phyloP scores from a whole-genome alignment of 257 asterid species.

The Nicotiana undulata region DNA sequence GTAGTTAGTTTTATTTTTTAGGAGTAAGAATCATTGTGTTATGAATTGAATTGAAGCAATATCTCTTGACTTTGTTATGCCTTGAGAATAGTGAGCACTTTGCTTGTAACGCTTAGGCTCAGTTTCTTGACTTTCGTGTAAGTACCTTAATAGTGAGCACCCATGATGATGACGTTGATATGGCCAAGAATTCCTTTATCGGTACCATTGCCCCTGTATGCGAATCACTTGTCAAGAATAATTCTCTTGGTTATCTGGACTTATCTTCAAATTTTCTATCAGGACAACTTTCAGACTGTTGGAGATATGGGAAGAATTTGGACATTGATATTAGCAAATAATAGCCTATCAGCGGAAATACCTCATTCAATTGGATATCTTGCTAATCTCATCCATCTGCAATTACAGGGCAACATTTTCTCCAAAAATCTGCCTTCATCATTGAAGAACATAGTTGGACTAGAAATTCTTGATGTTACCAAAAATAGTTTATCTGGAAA shows the following conservation, averaged over 20 bases:
- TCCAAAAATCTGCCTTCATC: not conserved
- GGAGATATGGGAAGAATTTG: not conserved
- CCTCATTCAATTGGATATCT: conserved; percentile 7
- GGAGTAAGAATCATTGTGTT: too few species aligned
- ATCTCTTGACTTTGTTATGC: too few species aligned
- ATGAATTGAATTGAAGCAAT: too few species aligned
- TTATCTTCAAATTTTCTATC: not conserved
- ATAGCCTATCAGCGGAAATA: not conserved
- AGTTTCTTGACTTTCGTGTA: too few species aligned
- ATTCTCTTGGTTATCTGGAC: not conserved
- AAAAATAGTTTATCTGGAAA: not conserved
- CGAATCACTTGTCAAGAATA: not conserved
- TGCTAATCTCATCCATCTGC: not conserved
- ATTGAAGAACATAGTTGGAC: not conserved
- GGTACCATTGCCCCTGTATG: not conserved
- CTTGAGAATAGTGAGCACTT: too few species aligned
- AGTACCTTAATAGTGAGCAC: too few species aligned
- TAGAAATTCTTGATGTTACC: not conserved
- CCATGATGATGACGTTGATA: too few species aligned
- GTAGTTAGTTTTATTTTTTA: too few species aligned
- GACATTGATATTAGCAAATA: not conserved
- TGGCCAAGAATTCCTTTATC: not conserved
- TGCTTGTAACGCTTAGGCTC: too few species aligned
- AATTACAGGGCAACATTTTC: not conserved
- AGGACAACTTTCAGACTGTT: conserved; percentile 3